Evolutionary conservation across 139 green algal species (phyloP).

Genomic region (Haematococcus sp.): DNA sequence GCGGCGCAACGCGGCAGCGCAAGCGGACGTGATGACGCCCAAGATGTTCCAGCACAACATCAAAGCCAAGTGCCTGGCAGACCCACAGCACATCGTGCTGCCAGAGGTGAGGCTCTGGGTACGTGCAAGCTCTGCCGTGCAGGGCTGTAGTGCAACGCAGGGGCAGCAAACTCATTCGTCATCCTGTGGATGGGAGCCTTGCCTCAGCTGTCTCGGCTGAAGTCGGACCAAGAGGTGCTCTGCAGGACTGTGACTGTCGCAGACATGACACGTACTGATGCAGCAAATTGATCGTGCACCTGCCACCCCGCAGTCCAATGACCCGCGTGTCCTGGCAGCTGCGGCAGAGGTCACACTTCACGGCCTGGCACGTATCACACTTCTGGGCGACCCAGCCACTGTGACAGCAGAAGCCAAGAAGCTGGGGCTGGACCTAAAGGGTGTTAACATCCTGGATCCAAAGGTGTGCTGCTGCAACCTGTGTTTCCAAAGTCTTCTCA

Average conservation of each 20-base stretch:
- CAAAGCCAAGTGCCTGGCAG: conserved; percentile 55
- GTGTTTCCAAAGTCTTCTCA: not conserved
- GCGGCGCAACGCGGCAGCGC: not conserved
- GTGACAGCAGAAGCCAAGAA: conserved; percentile 52
- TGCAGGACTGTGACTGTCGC: no score
- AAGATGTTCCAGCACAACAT: conserved; percentile 79
- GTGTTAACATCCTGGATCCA: conserved; percentile 56
- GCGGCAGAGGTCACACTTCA: conserved; percentile 58
- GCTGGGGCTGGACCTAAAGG: conserved; percentile 65
- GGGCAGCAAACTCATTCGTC: not conserved
- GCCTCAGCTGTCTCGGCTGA: no score
- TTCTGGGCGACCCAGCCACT: conserved; percentile 67
- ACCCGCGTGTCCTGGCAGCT: conserved; percentile 62
- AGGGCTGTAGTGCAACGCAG: not conserved
- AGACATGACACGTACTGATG: no score
- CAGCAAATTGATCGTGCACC: not conserved
- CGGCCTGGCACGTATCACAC: conserved; percentile 63
- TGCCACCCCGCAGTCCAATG: conserved; percentile 13
- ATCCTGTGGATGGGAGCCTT: not conserved
- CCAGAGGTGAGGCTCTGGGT: conserved; percentile 58
- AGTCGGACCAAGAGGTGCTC: no score
- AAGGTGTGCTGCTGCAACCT: conserved; percentile 11
- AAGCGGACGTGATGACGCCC: conserved; percentile 57
- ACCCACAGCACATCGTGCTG: conserved; percentile 79
- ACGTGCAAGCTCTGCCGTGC: no score